These are phyloP conservation scores for Solanum pimpinellifolium DNA, from an alignment of 257 asterid species.

Conservation along the genomic window DNA sequence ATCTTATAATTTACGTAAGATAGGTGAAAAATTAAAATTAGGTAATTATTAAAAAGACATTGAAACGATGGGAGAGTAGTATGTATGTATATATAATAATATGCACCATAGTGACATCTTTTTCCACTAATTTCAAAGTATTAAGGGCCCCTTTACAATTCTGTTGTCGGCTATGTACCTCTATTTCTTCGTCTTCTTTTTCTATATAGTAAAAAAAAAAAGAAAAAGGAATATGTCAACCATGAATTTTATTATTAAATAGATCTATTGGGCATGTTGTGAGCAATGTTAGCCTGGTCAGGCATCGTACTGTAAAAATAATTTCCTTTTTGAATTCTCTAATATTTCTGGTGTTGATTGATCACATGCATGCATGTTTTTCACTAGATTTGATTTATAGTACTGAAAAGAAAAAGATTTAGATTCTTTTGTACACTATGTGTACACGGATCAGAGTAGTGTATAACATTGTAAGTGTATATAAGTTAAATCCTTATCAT, in stretches of 20 bases:
- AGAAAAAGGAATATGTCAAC: neutral
- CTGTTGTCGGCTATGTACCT: neutral
- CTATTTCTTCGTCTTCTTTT: neutral
- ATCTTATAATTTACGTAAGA: rapidly evolving
- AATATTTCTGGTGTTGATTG: neutral
- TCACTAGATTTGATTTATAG: neutral
- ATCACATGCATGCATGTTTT: neutral
- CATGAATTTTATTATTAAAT: neutral
- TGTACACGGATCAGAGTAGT: neutral
- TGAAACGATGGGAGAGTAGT: too few relatives aligned
- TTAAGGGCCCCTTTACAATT: neutral
- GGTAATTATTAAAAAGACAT: too few relatives aligned
- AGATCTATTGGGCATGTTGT: neutral
- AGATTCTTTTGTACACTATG: neutral
- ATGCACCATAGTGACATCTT: neutral
- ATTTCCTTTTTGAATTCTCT: neutral
- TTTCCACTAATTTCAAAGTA: neutral
- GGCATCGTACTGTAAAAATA: neutral
- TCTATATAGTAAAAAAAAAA: too few relatives aligned
- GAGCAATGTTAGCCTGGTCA: neutral
- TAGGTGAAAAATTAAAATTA: too few relatives aligned
- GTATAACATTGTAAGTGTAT: neutral
- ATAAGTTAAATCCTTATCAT: too few relatives aligned
- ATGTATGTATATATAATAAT: too few relatives aligned
- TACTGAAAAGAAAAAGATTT: neutral